Conservation (phyloP, 192 early-diverging fungal genomes). For the Geranomyces michiganensis region DNA sequence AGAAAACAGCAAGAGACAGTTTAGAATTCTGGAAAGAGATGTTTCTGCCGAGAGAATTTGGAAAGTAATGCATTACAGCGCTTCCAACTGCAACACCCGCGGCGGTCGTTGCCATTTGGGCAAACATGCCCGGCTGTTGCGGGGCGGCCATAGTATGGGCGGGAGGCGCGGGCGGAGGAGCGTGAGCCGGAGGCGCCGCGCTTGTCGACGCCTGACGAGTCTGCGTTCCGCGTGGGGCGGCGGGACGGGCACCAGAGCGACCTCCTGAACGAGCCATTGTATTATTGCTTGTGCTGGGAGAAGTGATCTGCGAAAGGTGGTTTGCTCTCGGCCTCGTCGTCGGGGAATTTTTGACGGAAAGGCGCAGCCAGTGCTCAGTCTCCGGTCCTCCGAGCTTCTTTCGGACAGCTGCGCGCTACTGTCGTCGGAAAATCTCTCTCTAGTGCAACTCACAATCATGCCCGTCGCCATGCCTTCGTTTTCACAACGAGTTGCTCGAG, state of each 20-base stretch:
- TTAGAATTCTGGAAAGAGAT: no score
- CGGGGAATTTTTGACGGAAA: no score
- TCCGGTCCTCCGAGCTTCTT: no score
- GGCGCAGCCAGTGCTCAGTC: no score
- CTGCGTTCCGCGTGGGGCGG: constrained; percentile 50
- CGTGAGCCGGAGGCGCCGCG: constrained; percentile 50
- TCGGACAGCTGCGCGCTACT: no score
- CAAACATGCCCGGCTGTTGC: constrained; percentile 75
- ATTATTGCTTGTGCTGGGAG: no score
- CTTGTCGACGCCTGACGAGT: constrained; percentile 52
- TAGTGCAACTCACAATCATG: no score
- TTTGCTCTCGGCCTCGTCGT: no score
- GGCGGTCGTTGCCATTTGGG: constrained; percentile 91
- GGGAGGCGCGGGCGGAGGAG: constrained; percentile 28
- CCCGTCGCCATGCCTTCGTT: no score
- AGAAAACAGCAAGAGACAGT: no score
- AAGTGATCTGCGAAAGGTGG: background rate
- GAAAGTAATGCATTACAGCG: constrained; percentile 55
- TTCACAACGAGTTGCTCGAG: no score
- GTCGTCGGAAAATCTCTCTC: no score
- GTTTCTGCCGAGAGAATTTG: background rate
- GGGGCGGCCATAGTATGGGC: constrained; percentile 48
- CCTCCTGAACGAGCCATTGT: constrained; percentile 63
- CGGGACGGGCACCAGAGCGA: constrained; percentile 46
- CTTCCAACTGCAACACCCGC: constrained; percentile 93